Evolutionary conservation across 345 rosid species (phyloP).

Genomic region (Excoecaria agallocha): DNA sequence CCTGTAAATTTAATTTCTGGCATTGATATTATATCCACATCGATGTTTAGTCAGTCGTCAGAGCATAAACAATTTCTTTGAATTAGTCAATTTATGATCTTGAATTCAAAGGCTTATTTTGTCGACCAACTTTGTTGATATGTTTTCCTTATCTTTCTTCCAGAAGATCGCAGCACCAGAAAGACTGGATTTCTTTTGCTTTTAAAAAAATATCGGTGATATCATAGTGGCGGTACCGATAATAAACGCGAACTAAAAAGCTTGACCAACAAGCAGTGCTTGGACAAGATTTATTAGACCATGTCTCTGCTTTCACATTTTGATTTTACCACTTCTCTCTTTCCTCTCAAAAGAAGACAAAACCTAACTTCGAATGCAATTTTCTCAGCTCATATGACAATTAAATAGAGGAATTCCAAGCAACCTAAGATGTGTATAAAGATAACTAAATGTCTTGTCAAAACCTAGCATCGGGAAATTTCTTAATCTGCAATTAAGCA

Average conservation of each 20-base stretch:
- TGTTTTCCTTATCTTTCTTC: neutral
- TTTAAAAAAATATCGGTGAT: neutral
- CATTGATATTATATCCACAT: too few relatives aligned
- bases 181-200: neutral
- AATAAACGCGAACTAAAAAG: neutral
- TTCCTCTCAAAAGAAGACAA: neutral
- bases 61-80: neutral
- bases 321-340: too few relatives aligned
- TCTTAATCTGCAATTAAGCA: too few relatives aligned
- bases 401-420: neutral
- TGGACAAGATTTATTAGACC: neutral
- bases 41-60: too few relatives aligned
- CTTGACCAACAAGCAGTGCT: slow-evolving; percentile 3
- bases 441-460: neutral
- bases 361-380: neutral
- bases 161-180: neutral
- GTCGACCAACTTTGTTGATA: too few relatives aligned
- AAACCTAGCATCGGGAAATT: neutral
- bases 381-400: neutral
- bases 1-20: too few relatives aligned
- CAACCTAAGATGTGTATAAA: neutral
- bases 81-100: slow-evolving; percentile 5
- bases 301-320: neutral
- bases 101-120: neutral
- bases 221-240: neutral